Base-by-base conservation (phyloP, 2,329 filamentous ascomycete species). In the Neonectria neomacrospora region DNA sequence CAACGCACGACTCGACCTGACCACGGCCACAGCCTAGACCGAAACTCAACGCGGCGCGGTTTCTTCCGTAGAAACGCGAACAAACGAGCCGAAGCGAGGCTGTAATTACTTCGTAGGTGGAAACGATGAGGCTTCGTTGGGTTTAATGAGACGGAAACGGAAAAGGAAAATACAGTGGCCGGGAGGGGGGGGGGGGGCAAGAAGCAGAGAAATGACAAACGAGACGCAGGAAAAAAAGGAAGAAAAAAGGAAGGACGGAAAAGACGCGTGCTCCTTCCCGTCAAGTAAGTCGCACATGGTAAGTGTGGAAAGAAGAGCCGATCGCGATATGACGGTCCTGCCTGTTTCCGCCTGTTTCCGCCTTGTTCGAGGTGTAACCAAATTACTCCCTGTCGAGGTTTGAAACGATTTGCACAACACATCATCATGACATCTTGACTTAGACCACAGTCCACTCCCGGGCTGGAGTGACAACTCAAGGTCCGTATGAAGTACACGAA, bases 11-110 rank as follows among this genome's bases (percentile, higher is more conserved):
- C 18, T 14, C 32, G 28, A 39, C 22, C 26, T 16, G n/a, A 22
- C 26, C 26, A 54, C 41, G 16, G 7, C 34, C 32, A 9, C 62
- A 63, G 69, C 63, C 44, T 71, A 54, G 58, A 42, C 26, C 23
- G 11, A 32, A 32, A 32, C 30, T 32, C 30, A 12, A 20, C n/a
- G 45, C 34, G 28, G 34, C 34, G 34, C 34, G 34, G 34, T 37
- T n/a, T 37, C 34, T 37, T 41, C 28, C 26, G 18, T 34, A 23
- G 22, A 34, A 34, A 45, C 20, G 9, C 50, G 5, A 16, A 41
- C 11, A n/a, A 42, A 44, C 14, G 32, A 23, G n/a, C 18, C 20
- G n/a, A 45, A 28, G 20, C 45, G 44, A 54, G 32, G 51, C 34
- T 50, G 22, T 34, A 37, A 14, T 5, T 37, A 26, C 23, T 26